phyloP scores from a whole-genome alignment of 2,329 filamentous ascomycete genomes.

The Rhynchosporium secalis region DNA sequence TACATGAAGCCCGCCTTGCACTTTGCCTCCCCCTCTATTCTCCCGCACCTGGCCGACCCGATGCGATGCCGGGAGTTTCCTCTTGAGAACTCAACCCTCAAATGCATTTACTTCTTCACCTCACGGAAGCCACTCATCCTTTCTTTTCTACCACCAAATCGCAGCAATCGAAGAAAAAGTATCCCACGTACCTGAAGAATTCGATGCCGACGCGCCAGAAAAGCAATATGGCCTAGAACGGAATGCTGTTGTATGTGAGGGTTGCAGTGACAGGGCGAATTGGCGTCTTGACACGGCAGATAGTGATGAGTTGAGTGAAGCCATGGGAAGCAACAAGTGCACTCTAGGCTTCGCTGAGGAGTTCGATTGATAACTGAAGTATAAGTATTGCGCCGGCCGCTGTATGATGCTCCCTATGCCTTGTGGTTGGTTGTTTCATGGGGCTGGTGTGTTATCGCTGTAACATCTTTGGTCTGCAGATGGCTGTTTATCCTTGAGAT shows the following conservation, averaged over 20 bases:
- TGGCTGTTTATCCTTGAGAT: not conserved
- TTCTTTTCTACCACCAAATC: no score
- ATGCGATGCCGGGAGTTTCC: constrained; percentile 26
- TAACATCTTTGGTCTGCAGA: not conserved
- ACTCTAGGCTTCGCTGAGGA: no score
- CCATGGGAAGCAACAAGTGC: no score
- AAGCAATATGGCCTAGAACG: not conserved
- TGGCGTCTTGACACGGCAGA: no score
- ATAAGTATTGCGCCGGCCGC: not conserved
- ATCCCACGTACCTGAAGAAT: no score
- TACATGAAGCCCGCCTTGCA: constrained; percentile 15
- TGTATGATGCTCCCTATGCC: no score
- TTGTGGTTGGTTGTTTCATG: not conserved
- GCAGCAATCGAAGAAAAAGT: not conserved
- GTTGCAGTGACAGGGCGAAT: no score
- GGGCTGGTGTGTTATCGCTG: not conserved
- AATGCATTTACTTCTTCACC: no score
- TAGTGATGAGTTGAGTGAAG: no score
- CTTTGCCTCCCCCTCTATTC: no score
- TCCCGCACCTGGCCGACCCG: constrained; percentile 16
- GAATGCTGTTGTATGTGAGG: no score
- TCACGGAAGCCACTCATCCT: no score
- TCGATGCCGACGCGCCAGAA: not conserved
- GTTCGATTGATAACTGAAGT: not conserved
- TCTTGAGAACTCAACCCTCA: not conserved